Evolutionary conservation across 106 monocot genomes (phyloP), one percentile per base, ranked within the genome.

Genomic region (Dendrobium chrysotoxum): DNA sequence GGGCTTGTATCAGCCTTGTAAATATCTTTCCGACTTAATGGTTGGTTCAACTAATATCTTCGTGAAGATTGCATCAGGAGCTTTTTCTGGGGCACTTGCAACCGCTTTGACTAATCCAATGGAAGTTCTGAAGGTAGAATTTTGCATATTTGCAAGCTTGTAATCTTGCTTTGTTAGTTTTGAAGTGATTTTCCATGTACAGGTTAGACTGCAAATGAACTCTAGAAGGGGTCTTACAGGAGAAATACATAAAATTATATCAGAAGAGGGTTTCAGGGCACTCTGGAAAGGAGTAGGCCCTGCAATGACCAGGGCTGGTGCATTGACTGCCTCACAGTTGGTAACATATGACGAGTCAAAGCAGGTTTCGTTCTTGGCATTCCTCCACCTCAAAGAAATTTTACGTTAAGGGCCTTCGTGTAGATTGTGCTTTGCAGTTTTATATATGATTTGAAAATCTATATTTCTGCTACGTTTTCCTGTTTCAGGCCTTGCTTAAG

Each of bases 251-350:
- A 87, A 85, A 81, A 87, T 94, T 71, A 16, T 91, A 30, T 47
- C 80, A 40, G 81, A 89, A 23, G 92, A 94, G 82, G 96, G 96
- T 21, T 21, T 90, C 1, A 79, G 77, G 80, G 90, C 92, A 74
- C 90, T 97, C 58, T 97, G 96, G 96, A 97, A 94, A 86, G 96
- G 96, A 80, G 92, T 97, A 80, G 92, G 94, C 41, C 92, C 96
- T 71, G 94, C 96, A 84, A 91, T 97, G 94, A 79, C 89, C 16
- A 90, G 96, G 84, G 96, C 96, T 70, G 80, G 92, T 54, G 83
- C 89, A 82, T 85, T 97, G 35, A 97, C 96, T 30, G 96, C 94
- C 81, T 94, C 96, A 61, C 96, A 97, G 65, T 23, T 97, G 74
- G 92, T 94, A 46, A 94, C 94, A 67, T 97, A 97, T 85, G 96